Percentiles rank a stretch among this genome's conserved stretches.
phyloP scores from a whole-genome alignment of 164 flowering plant genomes.

The Taxillus chinensis region DNA sequence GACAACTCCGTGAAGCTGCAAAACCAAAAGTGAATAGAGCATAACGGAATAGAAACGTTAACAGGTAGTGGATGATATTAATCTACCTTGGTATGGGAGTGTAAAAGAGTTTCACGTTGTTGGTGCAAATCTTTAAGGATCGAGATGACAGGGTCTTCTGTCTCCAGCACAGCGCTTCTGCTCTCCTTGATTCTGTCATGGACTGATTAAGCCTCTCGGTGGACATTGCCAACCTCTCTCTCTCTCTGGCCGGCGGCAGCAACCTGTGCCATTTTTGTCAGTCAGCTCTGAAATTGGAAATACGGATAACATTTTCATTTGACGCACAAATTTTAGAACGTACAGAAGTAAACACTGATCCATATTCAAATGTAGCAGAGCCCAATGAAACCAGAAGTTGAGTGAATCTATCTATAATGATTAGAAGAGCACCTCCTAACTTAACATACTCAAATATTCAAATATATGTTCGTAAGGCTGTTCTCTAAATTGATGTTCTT shows the following conservation, averaged over 20 bases:
- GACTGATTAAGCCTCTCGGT: slow-evolving; percentile 59
- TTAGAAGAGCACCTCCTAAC: too few relatives aligned
- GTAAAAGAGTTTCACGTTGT: slow-evolving; percentile 65
- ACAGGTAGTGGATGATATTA: not conserved
- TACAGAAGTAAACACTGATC: too few relatives aligned
- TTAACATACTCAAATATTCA: too few relatives aligned
- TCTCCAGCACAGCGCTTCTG: slow-evolving; percentile 56
- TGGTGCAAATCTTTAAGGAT: slow-evolving; percentile 64
- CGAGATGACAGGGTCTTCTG: slow-evolving; percentile 65
- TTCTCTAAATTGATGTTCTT: too few relatives aligned
- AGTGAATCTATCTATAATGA: too few relatives aligned
- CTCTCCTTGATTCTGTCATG: slow-evolving; percentile 53
- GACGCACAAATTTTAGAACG: too few relatives aligned
- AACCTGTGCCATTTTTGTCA: slow-evolving; percentile 22
- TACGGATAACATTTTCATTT: too few relatives aligned
- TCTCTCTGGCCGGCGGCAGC: slow-evolving; percentile 46
- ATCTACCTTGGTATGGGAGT: slow-evolving; percentile 48
- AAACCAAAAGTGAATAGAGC: not conserved
- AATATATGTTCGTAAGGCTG: too few relatives aligned
- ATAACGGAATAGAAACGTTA: not conserved
- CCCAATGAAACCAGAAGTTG: too few relatives aligned
- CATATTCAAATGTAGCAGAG: too few relatives aligned
- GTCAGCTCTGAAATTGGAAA: too few relatives aligned
- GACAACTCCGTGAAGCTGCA: slow-evolving; percentile 70
- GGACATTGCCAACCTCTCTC: slow-evolving; percentile 46